These are phyloP conservation scores for Monosporozyma unispora DNA, from an alignment of 805 yeast genomes.

Conservation along the genomic window DNA sequence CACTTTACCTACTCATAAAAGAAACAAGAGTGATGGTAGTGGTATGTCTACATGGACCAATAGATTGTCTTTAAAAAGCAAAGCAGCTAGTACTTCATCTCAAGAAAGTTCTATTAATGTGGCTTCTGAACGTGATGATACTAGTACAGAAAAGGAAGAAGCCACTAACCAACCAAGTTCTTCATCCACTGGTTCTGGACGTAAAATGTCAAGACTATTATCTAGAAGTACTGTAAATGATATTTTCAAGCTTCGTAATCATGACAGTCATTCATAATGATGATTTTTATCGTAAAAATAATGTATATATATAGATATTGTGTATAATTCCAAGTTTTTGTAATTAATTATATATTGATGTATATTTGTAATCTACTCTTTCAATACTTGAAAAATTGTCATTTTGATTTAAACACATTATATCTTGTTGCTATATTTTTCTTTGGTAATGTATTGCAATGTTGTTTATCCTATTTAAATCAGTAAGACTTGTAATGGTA, in stretches of 20 bases:
- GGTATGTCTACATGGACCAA: slow-evolving; percentile 17
- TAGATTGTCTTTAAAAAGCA: slow-evolving; percentile 8
- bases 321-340: neutral
- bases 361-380: neutral
- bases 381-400: too few relatives aligned
- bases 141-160: neutral
- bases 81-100: slow-evolving; percentile 5
- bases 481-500: too few relatives aligned
- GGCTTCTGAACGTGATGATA: neutral
- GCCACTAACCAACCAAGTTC: neutral
- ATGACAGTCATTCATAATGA: slow-evolving; percentile 8
- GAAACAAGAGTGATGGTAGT: slow-evolving; percentile 16
- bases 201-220: slow-evolving; percentile 21
- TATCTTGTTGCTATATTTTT: too few relatives aligned
- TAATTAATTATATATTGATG: neutral
- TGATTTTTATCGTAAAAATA: neutral
- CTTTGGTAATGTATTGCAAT: too few relatives aligned
- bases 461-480: too few relatives aligned
- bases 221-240: slow-evolving; percentile 24
- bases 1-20: slow-evolving; percentile 7
- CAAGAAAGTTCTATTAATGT: slow-evolving; percentile 2
- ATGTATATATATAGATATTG: neutral
- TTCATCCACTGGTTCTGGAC: slow-evolving; percentile 12
- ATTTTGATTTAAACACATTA: too few relatives aligned
- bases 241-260: slow-evolving; percentile 21